Conservation (phyloP, 164 flowering plant species). For the Chimonanthus salicifolius region DNA sequence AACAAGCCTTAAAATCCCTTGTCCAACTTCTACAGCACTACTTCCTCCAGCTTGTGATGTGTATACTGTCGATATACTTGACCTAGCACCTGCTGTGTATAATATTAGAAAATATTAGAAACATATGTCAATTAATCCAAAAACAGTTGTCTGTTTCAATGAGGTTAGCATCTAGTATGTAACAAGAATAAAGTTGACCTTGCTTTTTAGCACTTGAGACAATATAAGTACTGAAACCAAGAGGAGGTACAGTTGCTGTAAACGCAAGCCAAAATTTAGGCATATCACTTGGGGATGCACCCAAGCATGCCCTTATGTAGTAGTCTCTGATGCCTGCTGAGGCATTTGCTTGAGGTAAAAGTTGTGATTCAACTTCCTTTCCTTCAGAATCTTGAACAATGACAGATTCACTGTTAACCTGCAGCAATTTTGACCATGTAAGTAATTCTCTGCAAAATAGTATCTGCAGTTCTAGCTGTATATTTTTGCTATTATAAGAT, state of each 20-base stretch:
- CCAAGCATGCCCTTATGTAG: slow-evolving; percentile 66
- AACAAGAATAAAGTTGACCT: slow-evolving; percentile 32
- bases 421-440: slow-evolving; percentile 17
- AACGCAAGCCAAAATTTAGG: slow-evolving; percentile 84
- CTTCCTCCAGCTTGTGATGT: slow-evolving; percentile 27
- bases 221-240: slow-evolving; percentile 80
- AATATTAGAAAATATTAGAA: not conserved
- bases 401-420: slow-evolving; percentile 56
- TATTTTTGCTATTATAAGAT: too few relatives aligned
- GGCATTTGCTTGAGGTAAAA: slow-evolving; percentile 46
- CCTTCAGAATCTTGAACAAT: slow-evolving; percentile 67
- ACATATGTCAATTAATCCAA: not conserved
- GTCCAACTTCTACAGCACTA: slow-evolving; percentile 59
- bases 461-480: not conserved
- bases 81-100: slow-evolving; percentile 34
- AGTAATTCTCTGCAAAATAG: not conserved
- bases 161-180: not conserved
- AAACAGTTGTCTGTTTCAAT: not conserved
- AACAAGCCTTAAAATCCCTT: slow-evolving; percentile 65
- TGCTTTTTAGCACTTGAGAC: slow-evolving; percentile 40
- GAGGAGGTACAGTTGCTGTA: slow-evolving; percentile 77
- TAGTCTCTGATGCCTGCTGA: slow-evolving; percentile 40
- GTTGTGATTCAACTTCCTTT: slow-evolving; percentile 60
- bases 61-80: slow-evolving; percentile 34
- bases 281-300: slow-evolving; percentile 33